Base-by-base conservation (phyloP, 352 stramenopile species). In the Globisporangium orthogonon region DNA sequence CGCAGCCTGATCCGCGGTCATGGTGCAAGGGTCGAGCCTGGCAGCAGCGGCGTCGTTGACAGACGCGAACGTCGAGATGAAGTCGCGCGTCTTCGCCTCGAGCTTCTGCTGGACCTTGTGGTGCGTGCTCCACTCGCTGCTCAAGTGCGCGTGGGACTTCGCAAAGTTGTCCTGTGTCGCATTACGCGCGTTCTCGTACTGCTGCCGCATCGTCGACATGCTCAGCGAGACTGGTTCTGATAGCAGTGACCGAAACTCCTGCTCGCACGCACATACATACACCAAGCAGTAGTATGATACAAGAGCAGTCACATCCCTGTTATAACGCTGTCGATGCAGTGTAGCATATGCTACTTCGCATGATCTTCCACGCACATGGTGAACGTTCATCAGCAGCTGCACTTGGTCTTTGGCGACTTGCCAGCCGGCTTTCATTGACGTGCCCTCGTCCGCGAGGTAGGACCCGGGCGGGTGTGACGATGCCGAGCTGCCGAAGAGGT, bases 181-280 rank as follows among this genome's bases (percentile, higher is more conserved):
- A 0, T 60, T 54, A 28, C 77, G 67, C 23, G 79, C 68, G 33
- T 62, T 78, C 56, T 89, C 82, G 40, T 94, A 94, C 30, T 94
- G 81, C 46, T 72, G 77, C 48, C 86, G 87, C 81, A 94, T 94
- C 29, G 77, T 89, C 17, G 67, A 64, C 47, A 94, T 67, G 45
- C 78, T 90, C 39, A 94, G 55, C 9, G 77, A 63, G 15, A 91
- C 81, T 11, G 83, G 81, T 43, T 94, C 83, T 1, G 77, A 67
- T 13, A 94, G 57, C 15, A 94, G 41, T 1, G 81, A 91, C n/a
- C 73, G 70, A 35, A 89, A 94, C 72, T 94, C 83, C 67, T 90
- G 46, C 29, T 35, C 29, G n/a, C n/a, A n/a, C n/a, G n/a, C n/a
- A n/a, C n/a, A n/a, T n/a, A 50, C 7, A 52, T 58, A 4, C n/a